phyloP scores from a whole-genome alignment of 1,284 basidiomycete genomes.

The Trichosporon coremiiforme region DNA sequence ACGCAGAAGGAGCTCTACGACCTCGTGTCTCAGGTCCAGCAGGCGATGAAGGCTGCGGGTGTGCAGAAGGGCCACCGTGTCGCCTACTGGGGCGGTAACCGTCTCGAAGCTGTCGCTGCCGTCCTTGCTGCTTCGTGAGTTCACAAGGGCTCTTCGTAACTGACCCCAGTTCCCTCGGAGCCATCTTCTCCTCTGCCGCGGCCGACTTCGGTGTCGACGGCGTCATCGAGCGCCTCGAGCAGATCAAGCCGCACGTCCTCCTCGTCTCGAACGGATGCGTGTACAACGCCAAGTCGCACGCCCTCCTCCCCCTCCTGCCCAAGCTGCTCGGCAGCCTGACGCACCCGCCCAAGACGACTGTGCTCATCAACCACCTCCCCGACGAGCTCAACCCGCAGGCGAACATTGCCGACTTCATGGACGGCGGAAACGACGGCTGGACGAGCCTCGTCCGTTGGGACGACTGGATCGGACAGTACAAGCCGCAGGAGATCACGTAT shows the following conservation, averaged over 20 bases:
- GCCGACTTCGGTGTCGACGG: slow-evolving; percentile 83
- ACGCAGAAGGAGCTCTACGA: slow-evolving; percentile 67
- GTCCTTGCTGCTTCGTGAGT: slow-evolving; percentile 67
- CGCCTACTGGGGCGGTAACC: slow-evolving; percentile 78
- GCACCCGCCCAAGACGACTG: slow-evolving; percentile 60
- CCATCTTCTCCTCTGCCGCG: slow-evolving; percentile 65
- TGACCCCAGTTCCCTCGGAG: slow-evolving; percentile 38
- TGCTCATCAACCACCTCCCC: slow-evolving; percentile 61
- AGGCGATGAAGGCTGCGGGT: slow-evolving; percentile 65
- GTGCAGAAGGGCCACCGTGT: slow-evolving; percentile 72
- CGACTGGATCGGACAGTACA: slow-evolving; percentile 61
- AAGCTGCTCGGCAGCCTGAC: slow-evolving; percentile 60
- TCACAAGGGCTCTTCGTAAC: background rate
- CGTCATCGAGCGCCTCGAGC: slow-evolving; percentile 67
- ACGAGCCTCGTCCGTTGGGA: slow-evolving; percentile 64
- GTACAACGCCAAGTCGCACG: slow-evolving; percentile 72
- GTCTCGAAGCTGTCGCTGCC: slow-evolving; percentile 65
- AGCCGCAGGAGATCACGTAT: slow-evolving; percentile 45
- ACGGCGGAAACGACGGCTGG: slow-evolving; percentile 23
- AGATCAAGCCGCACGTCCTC: slow-evolving; percentile 72
- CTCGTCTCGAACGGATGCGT: slow-evolving; percentile 73
- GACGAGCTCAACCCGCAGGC: slow-evolving; percentile 49
- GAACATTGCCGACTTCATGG: slow-evolving; percentile 21
- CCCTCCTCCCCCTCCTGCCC: slow-evolving; percentile 68
- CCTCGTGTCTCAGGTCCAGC: slow-evolving; percentile 66